Base-by-base conservation (phyloP, 257 asterid genomes). In the Agastache rugosa region DNA sequence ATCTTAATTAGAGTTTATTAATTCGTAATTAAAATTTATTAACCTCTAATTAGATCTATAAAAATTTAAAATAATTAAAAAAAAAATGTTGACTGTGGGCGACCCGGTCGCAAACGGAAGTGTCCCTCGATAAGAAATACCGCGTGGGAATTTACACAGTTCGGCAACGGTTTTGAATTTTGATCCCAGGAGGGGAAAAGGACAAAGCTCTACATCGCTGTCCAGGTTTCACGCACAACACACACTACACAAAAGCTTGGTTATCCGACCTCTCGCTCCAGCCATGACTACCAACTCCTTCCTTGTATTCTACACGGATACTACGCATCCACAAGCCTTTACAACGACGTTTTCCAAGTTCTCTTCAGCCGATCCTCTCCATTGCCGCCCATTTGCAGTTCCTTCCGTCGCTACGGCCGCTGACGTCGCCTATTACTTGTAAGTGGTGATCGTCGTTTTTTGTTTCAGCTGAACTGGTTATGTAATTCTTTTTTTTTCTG, bases 221-320 rank as follows among this genome's bases (percentile, higher is more conserved):
- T 72, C 69, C 55, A 72, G 35, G 27, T 59, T 59, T 44, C 50
- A 17, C 76, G 35, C 68, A 9, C 47, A 56, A 58, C 69, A 60
- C 39, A 70, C 63, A 53, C 58, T 11, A 17, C 11, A 48, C 48
- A 70, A 70, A 31, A 23, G 67, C 41, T 22, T 50, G 22, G 55
- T 20, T 39, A 39, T 11, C 35, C 41, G 47, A 14, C 7, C 20
- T 34, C 51, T 79, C 67, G 35, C 71, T 67, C 79, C 45, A 63
- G 70, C 74, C 69, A 82, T 77, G 81, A 77, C 80, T 71, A 27
- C 51, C 48, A 77, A 59, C 61, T 59, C 63, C 12, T 63, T 29
- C 34, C 66, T 35, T 37, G 61, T 48, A 16, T 48, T 44, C 74
- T 27, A 37, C 62, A 16, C 65, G 31, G 70, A 22, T 11, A 56